Conservation (phyloP, 225 moss, liverwort and hornwort species). For the Anthoceros angustus region DNA sequence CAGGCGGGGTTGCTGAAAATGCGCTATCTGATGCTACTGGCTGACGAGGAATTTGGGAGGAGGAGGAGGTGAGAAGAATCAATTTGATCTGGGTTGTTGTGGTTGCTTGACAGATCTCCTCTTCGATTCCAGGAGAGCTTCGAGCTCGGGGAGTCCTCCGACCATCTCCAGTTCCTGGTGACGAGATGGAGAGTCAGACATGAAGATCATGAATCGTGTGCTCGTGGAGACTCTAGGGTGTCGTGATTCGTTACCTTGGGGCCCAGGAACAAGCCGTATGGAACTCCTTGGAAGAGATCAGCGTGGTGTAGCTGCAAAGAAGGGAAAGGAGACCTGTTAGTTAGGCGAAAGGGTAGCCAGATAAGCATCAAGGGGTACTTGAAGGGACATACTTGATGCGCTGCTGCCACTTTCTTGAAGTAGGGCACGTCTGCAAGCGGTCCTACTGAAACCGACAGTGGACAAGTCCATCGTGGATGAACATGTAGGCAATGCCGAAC, state of each 20-base stretch:
- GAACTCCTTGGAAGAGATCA: slow-evolving; percentile 73
- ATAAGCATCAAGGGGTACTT: neutral
- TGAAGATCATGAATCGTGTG: neutral
- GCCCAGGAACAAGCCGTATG: slow-evolving; percentile 85
- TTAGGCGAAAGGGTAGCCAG: neutral
- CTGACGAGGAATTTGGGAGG: no score
- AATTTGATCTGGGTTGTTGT: neutral
- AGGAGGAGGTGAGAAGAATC: neutral
- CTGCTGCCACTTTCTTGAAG: slow-evolving; percentile 79
- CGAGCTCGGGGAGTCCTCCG: neutral
- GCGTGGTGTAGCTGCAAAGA: slow-evolving; percentile 75
- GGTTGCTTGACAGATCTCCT: neutral
- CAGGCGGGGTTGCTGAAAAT: no score
- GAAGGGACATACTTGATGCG: slow-evolving; percentile 49
- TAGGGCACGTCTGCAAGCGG: slow-evolving; percentile 86
- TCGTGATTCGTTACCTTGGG: slow-evolving; percentile 39
- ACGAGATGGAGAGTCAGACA: slow-evolving; percentile 1
- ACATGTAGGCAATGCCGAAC: slow-evolving; percentile 99
- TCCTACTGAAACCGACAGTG: slow-evolving; percentile 80
- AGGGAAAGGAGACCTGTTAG: neutral
- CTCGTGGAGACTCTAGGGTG: neutral
- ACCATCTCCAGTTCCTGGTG: slow-evolving; percentile 20
- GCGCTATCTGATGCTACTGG: no score
- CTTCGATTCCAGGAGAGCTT: neutral
- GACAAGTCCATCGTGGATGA: slow-evolving; percentile 93